Conservation (phyloP, 2,329 filamentous ascomycete species). For the Tolypocladium ophioglossoides region DNA sequence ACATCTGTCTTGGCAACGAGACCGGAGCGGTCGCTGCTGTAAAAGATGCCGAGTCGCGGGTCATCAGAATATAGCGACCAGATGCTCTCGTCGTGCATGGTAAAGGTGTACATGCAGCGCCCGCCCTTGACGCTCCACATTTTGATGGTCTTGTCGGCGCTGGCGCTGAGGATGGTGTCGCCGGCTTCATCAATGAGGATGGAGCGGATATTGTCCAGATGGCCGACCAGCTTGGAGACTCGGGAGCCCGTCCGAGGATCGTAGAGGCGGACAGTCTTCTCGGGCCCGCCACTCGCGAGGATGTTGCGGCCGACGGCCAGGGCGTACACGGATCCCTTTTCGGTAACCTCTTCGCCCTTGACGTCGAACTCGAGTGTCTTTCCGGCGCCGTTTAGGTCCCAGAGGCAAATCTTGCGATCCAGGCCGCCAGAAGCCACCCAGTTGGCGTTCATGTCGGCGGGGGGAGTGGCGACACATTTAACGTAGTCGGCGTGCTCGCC, state of each 20-base stretch:
- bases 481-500: conserved; percentile 94
- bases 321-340: conserved; percentile 94
- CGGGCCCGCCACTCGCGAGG: conserved; percentile 84
- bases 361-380: conserved; percentile 82
- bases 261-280: conserved; percentile 88
- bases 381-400: conserved; percentile 83
- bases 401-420: conserved; percentile 83
- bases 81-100: conserved; percentile 97
- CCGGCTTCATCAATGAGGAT: conserved; percentile 83
- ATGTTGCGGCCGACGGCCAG: conserved; percentile 70
- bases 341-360: conserved; percentile 67
- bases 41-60: conserved; percentile 78
- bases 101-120: conserved; percentile 93
- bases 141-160: conserved; percentile 94
- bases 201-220: conserved; percentile 87
- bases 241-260: conserved; percentile 80
- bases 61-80: conserved; percentile 92
- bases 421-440: conserved; percentile 94
- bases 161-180: conserved; percentile 86
- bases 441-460: conserved; percentile 46
- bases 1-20: conserved; percentile 95
- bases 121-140: conserved; percentile 95
- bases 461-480: conserved; percentile 78
- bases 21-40: conserved; percentile 87
- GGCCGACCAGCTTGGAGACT: conserved; percentile 92